Base-by-base conservation (phyloP, 225 moss, liverwort and hornwort species). In the Polytrichum formosum region DNA sequence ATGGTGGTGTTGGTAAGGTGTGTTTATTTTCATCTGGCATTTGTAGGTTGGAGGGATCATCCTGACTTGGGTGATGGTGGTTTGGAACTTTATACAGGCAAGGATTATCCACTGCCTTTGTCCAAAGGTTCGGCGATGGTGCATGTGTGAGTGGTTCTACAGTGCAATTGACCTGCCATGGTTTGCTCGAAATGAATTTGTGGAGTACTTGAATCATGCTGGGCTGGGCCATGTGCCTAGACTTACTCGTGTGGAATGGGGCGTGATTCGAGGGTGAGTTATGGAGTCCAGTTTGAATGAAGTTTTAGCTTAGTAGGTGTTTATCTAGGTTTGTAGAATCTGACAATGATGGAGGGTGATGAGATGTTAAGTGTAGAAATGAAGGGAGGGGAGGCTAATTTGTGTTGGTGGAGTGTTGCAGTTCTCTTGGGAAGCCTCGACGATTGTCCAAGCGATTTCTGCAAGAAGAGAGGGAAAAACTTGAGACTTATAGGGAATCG, bases 111-210 rank as follows among this genome's bases (percentile, higher is more conserved):
- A 99, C 72, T 92, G 98, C 79, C 90, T 99, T 68, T 90, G 90
- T 78, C 90, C 88, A 7, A 94, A 94, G 81, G 92, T 99, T 65
- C 92, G 88, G 54, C 90, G 85, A 74, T 99, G 98, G 98, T 99
- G 94, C 74, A 88, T 91, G 85, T 99, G 82, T 78, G 98, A 99
- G 78, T 99, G 94, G 94, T 99, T 99, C 74, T 99, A 99, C 74
- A 99, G 98, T 82, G 98, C 98, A 30, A 92, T 99, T 70, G 98
- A 99, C 77, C 91, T 94, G 68, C 98, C 98, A 56, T 99, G 98
- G 98, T 99, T 99, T 87, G 91, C 92, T 25, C 90, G 90, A 68
- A 99, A 99, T 79, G 98, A 99, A 67, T 99, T 99, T 80, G 98
- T 99, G 83, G 94, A 99, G 83, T 99, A 99, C 82, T 75, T 99